phyloP scores from a whole-genome alignment of 805 yeast species.

The Yarrowia divulgata region DNA sequence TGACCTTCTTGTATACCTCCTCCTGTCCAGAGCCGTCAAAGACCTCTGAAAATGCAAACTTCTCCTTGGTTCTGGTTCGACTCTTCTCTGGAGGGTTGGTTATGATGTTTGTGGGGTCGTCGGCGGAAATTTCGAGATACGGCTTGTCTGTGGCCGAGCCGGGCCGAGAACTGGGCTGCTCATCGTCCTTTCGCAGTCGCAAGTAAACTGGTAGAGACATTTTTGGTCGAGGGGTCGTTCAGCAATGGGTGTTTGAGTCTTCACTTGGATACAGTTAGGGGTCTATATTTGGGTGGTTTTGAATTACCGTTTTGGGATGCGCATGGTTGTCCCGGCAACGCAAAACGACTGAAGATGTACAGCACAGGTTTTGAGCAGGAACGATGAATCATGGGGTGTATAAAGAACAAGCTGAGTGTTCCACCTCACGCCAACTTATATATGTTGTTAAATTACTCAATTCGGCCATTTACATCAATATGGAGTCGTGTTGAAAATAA shows the following conservation, averaged over 20 bases:
- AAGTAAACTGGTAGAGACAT: constrained; percentile 51
- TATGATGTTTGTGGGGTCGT: constrained; percentile 43
- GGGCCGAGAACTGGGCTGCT: constrained; percentile 25
- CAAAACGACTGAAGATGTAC: too few species aligned
- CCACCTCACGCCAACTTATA: too few species aligned
- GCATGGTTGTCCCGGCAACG: constrained; percentile 21
- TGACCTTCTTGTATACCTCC: constrained; percentile 52
- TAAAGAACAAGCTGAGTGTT: too few species aligned
- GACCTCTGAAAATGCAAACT: constrained; percentile 50
- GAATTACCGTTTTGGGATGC: constrained; percentile 32
- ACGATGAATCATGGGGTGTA: too few species aligned
- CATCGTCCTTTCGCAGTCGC: constrained; percentile 50
- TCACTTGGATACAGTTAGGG: constrained; percentile 17
- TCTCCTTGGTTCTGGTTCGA: constrained; percentile 44
- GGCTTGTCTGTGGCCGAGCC: constrained; percentile 43
- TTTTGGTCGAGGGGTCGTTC: constrained; percentile 20
- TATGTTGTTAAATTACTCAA: too few species aligned
- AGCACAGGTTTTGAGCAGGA: too few species aligned
- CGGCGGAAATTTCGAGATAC: constrained; percentile 45
- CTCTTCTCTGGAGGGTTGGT: constrained; percentile 46
- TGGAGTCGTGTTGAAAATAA: too few species aligned
- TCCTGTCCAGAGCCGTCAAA: constrained; percentile 51
- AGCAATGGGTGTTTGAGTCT: constrained; percentile 6
- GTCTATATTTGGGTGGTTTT: constrained; percentile 30
- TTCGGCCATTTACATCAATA: too few species aligned